Evolutionary conservation across 2,329 filamentous ascomycete species (phyloP).

Genomic region (Fusarium verticillioides): DNA sequence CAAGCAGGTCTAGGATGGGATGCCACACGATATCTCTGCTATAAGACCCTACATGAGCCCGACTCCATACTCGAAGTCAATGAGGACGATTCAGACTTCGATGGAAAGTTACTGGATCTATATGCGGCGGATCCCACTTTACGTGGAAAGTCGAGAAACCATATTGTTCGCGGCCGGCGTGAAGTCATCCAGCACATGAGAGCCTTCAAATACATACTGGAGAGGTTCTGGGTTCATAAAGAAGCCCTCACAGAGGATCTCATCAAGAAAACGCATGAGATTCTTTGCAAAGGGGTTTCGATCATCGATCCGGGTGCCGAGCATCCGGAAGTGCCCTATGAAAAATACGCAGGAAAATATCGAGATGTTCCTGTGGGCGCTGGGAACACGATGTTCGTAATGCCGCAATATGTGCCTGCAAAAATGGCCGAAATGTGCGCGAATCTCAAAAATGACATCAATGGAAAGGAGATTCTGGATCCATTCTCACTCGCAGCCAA

Average conservation of each 20-base stretch:
- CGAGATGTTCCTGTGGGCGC: slow-evolving; percentile 39
- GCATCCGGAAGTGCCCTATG: background rate
- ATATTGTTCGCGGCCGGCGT: slow-evolving; percentile 18
- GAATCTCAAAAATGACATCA: slow-evolving; percentile 31
- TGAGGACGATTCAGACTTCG: background rate
- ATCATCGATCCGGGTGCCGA: slow-evolving; percentile 11
- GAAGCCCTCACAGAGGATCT: slow-evolving; percentile 31
- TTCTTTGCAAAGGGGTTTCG: slow-evolving; percentile 16
- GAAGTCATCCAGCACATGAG: slow-evolving; percentile 41
- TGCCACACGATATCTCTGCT: background rate
- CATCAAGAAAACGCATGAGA: slow-evolving; percentile 34
- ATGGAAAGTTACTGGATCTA: background rate
- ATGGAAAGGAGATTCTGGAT: slow-evolving; percentile 31
- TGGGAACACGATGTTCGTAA: slow-evolving; percentile 43
- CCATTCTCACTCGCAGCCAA: slow-evolving; percentile 47
- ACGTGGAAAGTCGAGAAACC: background rate
- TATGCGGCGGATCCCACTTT: background rate
- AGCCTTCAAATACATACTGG: slow-evolving; percentile 35
- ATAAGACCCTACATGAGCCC: background rate
- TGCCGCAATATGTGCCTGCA: slow-evolving; percentile 38
- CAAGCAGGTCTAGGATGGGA: background rate
- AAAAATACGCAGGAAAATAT: slow-evolving; percentile 44
- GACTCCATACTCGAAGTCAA: background rate
- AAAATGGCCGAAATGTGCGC: slow-evolving; percentile 45
- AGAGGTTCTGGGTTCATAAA: slow-evolving; percentile 1